Base-by-base conservation (phyloP, 371 early-diverging fungal genomes). In the Mucor velutinosus region DNA sequence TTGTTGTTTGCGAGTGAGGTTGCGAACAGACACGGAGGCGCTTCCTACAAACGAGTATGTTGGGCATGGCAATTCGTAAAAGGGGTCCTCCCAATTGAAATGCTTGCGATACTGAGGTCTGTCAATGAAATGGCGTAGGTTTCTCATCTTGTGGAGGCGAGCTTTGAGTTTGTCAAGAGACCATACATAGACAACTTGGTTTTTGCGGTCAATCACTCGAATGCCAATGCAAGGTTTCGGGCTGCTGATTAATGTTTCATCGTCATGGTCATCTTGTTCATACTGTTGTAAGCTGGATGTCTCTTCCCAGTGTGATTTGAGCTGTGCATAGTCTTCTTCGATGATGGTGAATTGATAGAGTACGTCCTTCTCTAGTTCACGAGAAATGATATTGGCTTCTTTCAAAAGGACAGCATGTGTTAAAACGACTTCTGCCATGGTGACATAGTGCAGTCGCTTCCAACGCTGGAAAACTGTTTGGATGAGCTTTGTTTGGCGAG, bases 371-470 rank as follows among this genome's bases (percentile, higher is more conserved):
- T 80, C 84, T 5, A 95, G 76, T 65, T 96, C 95, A 15, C 87
- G 86, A 62, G 92, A 87, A 30, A 93, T 93, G 14, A 95, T 85
- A 65, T 95, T 96, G 67, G 94, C 95, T 70, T 95, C 94, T 70
- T 95, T 95, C 39, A 96, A 71, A 55, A 91, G 62, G 3, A 87
- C 85, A 0, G 92, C 92, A 60, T 89, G 84, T 15, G 86, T 87
- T 49, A 92, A 69, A 37, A 94, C 87, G 10, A 78, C 83, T 69
- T 93, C 91, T 4, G 93, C 92, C 76, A 94, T 89, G 23, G 82
- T 75, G 25, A 94, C 90, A 64, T 84, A 82, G 29, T 88, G 82
- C 53, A 90, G 74, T 21, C 81, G 74, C 62, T 86, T 86, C 93
- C 94, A 92, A 41, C 78, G 77, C 15, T 73, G 33, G 30, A 73